Percentiles rank a stretch among this genome's conserved stretches.
Conservation (phyloP, 192 early-diverging fungal species). For the Umbelopsis ramanniana region DNA sequence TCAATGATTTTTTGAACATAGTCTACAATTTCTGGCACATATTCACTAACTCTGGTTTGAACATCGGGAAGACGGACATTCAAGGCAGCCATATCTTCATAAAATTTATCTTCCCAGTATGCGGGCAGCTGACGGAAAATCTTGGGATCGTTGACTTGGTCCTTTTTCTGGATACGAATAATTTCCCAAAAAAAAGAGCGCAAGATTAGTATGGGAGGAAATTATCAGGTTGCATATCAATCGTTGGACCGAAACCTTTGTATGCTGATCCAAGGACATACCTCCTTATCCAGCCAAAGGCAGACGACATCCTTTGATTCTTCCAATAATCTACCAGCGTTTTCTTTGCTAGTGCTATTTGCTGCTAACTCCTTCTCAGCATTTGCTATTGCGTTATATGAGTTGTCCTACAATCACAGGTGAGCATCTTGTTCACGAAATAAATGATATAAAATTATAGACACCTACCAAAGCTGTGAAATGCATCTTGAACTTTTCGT, state of each 20-base stretch:
- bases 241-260: too few relatives aligned
- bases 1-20: slow-evolving; percentile 92
- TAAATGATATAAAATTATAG: not conserved
- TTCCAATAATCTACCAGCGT: slow-evolving; percentile 53
- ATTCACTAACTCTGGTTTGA: slow-evolving; percentile 95
- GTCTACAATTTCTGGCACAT: slow-evolving; percentile 89
- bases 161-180: slow-evolving; percentile 41
- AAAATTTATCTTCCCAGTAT: slow-evolving; percentile 93
- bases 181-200: not conserved
- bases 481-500: slow-evolving; percentile 77
- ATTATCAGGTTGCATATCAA: not conserved
- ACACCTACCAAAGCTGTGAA: slow-evolving; percentile 67
- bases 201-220: slow-evolving; percentile 24
- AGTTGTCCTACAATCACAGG: slow-evolving; percentile 35
- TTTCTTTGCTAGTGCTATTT: slow-evolving; percentile 40
- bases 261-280: slow-evolving; percentile 28
- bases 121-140: slow-evolving; percentile 93
- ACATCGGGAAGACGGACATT: slow-evolving; percentile 84
- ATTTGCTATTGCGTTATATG: slow-evolving; percentile 44
- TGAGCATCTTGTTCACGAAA: not conserved
- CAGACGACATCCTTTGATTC: slow-evolving; percentile 57
- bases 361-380: slow-evolving; percentile 52
- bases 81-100: slow-evolving; percentile 91
- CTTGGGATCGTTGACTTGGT: slow-evolving; percentile 82
- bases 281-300: slow-evolving; percentile 55